These are phyloP conservation scores for Ustulina deusta DNA, from an alignment of 2,329 filamentous ascomycete genomes.

Conservation along the genomic window DNA sequence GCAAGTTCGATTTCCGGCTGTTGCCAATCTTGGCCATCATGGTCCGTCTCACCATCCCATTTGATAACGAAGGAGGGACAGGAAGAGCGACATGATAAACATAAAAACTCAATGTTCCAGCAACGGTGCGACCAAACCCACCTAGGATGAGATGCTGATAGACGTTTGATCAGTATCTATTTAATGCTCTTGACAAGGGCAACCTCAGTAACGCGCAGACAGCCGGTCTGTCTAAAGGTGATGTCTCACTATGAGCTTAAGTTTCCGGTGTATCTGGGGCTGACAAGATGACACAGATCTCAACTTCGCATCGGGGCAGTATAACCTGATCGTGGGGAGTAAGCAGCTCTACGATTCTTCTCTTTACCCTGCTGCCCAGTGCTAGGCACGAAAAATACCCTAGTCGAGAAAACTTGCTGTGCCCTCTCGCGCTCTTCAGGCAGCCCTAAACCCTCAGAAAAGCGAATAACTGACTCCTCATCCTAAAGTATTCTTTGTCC, in stretches of 20 bases:
- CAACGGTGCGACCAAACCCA: not conserved
- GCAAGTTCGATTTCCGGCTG: slow-evolving; percentile 67
- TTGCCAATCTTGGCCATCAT: slow-evolving; percentile 67
- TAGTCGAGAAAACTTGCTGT: not conserved
- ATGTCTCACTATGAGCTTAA: slow-evolving; percentile 12
- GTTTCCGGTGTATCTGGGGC: not conserved
- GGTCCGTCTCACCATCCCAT: slow-evolving; percentile 46
- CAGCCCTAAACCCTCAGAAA: not conserved
- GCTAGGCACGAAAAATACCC: not conserved
- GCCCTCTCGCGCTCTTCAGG: not conserved
- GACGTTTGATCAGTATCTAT: slow-evolving; percentile 51
- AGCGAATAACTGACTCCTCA: slow-evolving; percentile 17
- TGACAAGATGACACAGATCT: slow-evolving; percentile 57
- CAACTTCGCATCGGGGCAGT: slow-evolving; percentile 70
- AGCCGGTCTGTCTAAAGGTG: slow-evolving; percentile 58
- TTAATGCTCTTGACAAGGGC: slow-evolving; percentile 63
- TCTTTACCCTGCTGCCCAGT: not conserved
- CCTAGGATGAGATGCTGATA: slow-evolving; percentile 17
- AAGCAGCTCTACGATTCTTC: slow-evolving; percentile 7
- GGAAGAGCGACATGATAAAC: too few species aligned
- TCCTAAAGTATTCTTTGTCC: slow-evolving; percentile 50
- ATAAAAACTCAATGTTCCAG: not conserved
- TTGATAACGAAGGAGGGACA: not conserved
- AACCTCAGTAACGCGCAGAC: slow-evolving; percentile 70
- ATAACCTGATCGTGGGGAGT: slow-evolving; percentile 74